Evolutionary conservation across 257 asterid genomes (phyloP), one percentile per base, ranked within the genome.

Genomic region (Parsonsia alboflavescens): DNA sequence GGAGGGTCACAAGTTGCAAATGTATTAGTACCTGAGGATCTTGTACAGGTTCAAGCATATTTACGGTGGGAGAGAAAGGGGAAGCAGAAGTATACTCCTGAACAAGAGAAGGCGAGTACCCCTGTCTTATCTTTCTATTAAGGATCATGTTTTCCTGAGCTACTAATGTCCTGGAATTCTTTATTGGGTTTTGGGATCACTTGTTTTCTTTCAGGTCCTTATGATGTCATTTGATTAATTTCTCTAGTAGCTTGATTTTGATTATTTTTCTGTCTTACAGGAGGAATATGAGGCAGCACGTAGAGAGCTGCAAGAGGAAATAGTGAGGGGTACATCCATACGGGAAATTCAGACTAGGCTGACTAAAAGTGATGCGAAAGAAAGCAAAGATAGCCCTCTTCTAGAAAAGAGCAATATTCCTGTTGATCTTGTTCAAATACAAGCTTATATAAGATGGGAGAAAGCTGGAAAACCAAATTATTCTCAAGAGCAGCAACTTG

Each of bases 41-140:
- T 95, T 86, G 99, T 95, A 53, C 96, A 90, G 88, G 61, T 90
- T 80, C 99, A 92, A 79, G 89, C 99, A 68, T 95, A 95, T 76
- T 75, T 95, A 84, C 87, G 97, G 87, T 92, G 99, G 99, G 99
- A 92, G 88, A 89, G 93, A 79, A 88, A 89, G 62, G 99, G 99
- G 65, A 95, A 88, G 78, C 97, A 90, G 81, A 82, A 57, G 21
- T 95, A 95, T 68, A 85, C 82, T 76, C 96, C 98, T 73, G 91
- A 92, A 80, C 75, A 88, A 77, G 96, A 95, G 88, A 88, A 95
- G 93, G 99, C 85, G 76, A 68, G 84, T 75, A 46, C 45, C 75
- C 75, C 49, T 63, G 57, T 71, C 54, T 73, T 71, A 24, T 63
- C 68, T 30, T 64, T 73, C 52, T 54, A 42, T 50, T 79, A 71